Evolutionary conservation across 306 rosid genomes (phyloP).

Genomic region (Datisca glomerata): DNA sequence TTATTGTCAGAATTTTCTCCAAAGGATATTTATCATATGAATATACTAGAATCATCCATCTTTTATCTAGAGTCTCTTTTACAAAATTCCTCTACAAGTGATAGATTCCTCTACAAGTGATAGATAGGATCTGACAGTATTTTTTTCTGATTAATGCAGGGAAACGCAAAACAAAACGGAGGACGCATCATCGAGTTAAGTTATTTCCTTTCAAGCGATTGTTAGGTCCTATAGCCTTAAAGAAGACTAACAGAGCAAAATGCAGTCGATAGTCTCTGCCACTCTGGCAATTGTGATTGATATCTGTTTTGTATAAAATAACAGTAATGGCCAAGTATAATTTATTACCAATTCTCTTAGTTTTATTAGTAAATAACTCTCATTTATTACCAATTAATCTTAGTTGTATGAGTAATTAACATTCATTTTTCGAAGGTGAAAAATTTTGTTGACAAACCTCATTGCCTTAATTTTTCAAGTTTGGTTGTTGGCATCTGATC

Average conservation of each 20-base stretch:
- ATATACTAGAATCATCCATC: no score
- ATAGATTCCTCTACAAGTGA: no score
- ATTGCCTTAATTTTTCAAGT: background rate
- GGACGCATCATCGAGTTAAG: constrained; percentile 15
- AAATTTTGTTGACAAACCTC: no score
- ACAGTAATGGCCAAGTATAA: no score
- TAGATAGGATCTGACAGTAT: no score
- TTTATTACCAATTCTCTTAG: no score
- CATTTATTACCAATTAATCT: background rate
- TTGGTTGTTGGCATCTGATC: background rate
- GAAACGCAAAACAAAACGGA: constrained; percentile 28
- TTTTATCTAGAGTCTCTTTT: no score
- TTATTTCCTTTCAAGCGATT: constrained; percentile 40
- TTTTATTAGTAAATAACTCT: background rate
- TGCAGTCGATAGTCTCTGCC: constrained; percentile 17
- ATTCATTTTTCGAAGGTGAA: background rate
- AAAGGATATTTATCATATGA: no score
- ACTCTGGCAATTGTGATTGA: background rate
- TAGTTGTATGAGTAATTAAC: background rate
- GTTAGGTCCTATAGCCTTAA: constrained; percentile 29
- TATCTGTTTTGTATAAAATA: background rate
- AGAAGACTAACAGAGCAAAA: constrained; percentile 40
- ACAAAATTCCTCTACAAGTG: no score
- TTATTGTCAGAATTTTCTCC: no score
- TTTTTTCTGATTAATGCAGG: constrained; percentile 25